These are phyloP conservation scores for Saccharomyces pastorianus DNA, from an alignment of 1,139 yeast species.

Conservation along the genomic window DNA sequence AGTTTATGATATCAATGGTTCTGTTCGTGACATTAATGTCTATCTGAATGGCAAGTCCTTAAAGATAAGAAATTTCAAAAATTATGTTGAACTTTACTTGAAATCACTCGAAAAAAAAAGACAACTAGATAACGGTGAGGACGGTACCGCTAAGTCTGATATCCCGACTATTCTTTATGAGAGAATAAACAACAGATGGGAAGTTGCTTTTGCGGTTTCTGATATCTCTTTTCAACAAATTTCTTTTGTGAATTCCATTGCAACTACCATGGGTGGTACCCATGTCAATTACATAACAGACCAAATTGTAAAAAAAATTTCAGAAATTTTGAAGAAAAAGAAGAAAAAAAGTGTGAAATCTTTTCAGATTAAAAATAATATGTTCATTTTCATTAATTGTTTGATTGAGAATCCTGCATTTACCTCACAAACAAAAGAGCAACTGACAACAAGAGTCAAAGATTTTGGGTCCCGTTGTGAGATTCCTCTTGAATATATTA, in stretches of 20 bases:
- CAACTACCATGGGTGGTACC: conserved; percentile 95
- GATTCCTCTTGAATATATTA: conserved; percentile 68
- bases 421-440: conserved; percentile 96
- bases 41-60: conserved; percentile 69
- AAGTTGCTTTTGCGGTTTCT: conserved; percentile 87
- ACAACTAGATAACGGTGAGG: conserved; percentile 33
- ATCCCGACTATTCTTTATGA: conserved; percentile 70
- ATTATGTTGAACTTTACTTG: conserved; percentile 84
- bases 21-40: conserved; percentile 79
- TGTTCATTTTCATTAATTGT: conserved; percentile 87
- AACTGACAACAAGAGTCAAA: conserved; percentile 76
- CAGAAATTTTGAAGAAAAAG: conserved; percentile 68
- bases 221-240: conserved; percentile 89
- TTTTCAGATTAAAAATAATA: conserved; percentile 79
- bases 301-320: conserved; percentile 69
- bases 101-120: conserved; percentile 51
- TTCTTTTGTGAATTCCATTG: conserved; percentile 94
- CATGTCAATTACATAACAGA: conserved; percentile 85
- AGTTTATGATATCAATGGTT: conserved; percentile 92
- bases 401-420: conserved; percentile 94
- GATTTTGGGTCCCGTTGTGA: conserved; percentile 80
- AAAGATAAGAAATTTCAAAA: conserved; percentile 66
- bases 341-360: conserved; percentile 67
- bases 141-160: conserved; percentile 35
- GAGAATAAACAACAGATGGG: conserved; percentile 79